Evolutionary conservation across 2,329 filamentous ascomycete genomes (phyloP), one percentile per base, ranked within the genome.

Genomic region (Hymenoscyphus linearis): DNA sequence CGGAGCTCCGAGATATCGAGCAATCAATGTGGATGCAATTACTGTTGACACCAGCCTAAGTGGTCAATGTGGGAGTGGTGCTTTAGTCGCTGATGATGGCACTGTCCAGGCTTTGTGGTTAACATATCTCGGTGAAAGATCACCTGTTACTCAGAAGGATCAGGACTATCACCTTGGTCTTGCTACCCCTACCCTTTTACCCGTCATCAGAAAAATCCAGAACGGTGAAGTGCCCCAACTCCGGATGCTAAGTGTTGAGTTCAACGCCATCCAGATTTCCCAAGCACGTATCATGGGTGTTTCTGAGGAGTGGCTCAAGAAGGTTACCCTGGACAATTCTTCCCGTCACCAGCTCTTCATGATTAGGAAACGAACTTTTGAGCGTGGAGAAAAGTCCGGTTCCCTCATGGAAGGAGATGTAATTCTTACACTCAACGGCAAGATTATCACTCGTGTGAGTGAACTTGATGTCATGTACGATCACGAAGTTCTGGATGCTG

Each of bases 401-500:
- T 84, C 87, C 16, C 82, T 99, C 16, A 81, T 90, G 34, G 96
- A 99, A 77, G 92, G 93, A 57, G 95, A 99, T 72, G 88, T 99
- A 58, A 86, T 99, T 61, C 82, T 99, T 62, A 96, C 91, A 0
- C 79, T 99, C 54, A 97, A 98, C 74, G 90, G 84, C 68, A 90
- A 93, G 72, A 86, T 98, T 65, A 93, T 98, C 75, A 99, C 96
- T 0, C 88, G 91, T 55, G 92, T 97, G 60, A 89, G 89, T 0
- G 92, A 99, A 75, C 83, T 99, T 52, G 95, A 99, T 73, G 82
- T 97, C 67, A 98, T 98, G 95, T 99, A 99, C 77, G 87, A 89
- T 68, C 86, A 96, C 71, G 88, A 93, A 62, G 75, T 84, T 35
- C 83, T 99, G 1, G 89, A 96, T 67, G 93, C 92, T 2, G 82